Percentiles rank a stretch among this genome's conserved stretches.
Conservation (phyloP, 352 stramenopile species). For the Globisporangium emineosum region DNA sequence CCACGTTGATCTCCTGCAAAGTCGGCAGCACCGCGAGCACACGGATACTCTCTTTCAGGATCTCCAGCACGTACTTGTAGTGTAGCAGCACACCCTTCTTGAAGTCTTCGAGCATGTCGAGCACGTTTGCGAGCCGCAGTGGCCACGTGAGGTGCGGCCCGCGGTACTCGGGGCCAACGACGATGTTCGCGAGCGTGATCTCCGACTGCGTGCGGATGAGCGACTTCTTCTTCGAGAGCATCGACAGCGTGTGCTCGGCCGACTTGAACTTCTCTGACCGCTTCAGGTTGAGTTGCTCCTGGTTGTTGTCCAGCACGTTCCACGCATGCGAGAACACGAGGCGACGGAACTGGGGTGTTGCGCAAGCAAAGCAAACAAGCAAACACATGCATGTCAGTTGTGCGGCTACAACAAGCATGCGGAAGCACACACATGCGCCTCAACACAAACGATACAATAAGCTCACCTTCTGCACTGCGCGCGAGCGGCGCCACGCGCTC, state of each 20-base stretch:
- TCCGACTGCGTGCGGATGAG: conserved; percentile 54
- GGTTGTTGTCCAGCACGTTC: conserved; percentile 89
- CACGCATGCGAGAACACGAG: conserved; percentile 81
- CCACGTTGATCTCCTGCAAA: conserved; percentile 84
- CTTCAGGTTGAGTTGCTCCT: conserved; percentile 88
- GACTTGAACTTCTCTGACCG: conserved; percentile 84
- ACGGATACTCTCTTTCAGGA: conserved; percentile 72
- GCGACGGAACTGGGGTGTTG: conserved; percentile 45
- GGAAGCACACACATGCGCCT: too few species aligned
- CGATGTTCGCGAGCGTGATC: conserved; percentile 46
- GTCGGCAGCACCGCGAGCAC: conserved; percentile 63
- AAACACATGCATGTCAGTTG: background rate
- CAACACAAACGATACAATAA: background rate
- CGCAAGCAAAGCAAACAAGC: background rate
- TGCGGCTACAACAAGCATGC: background rate
- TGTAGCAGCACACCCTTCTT: conserved; percentile 87
- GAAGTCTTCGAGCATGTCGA: conserved; percentile 90
- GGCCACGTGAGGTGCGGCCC: conserved; percentile 83
- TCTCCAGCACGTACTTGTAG: conserved; percentile 89
- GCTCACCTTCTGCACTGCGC: conserved; percentile 65
- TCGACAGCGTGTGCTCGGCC: conserved; percentile 72
- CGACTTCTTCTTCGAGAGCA: conserved; percentile 63
- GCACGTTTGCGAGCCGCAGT: conserved; percentile 77
- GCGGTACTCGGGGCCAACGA: conserved; percentile 57
- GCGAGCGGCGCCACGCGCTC: conserved; percentile 65